These are phyloP conservation scores for Dactylonectria estremocensis DNA, from an alignment of 2,329 filamentous ascomycete genomes.

Conservation along the genomic window DNA sequence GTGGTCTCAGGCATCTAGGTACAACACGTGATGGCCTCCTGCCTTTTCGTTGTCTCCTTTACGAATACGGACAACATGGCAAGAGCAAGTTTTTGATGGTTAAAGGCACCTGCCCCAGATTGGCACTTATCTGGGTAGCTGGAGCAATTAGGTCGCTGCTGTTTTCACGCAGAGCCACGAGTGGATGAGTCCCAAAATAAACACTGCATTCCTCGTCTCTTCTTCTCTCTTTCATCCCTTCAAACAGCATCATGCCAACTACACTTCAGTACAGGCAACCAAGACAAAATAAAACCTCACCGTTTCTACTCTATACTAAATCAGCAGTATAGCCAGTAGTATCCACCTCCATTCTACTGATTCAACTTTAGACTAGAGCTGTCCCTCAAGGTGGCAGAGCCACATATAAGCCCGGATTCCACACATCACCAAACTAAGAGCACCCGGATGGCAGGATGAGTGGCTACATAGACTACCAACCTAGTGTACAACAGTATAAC, in stretches of 20 bases:
- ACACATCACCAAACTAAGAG: background rate
- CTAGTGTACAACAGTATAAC: background rate
- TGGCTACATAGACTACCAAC: background rate
- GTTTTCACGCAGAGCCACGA: background rate
- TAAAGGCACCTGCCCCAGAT: background rate
- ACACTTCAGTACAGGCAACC: background rate
- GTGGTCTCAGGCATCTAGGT: background rate
- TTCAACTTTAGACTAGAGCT: background rate
- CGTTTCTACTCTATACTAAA: background rate
- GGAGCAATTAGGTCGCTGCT: background rate
- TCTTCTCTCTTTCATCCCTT: background rate
- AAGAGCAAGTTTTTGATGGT: background rate
- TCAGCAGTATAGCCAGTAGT: background rate
- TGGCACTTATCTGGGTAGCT: too few species aligned
- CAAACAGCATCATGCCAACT: background rate
- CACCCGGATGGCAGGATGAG: background rate
- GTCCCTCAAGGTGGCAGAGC: conserved; percentile 2
- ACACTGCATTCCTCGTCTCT: background rate
- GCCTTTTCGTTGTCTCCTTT: background rate
- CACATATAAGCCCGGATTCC: background rate
- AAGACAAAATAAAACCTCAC: background rate
- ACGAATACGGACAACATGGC: background rate
- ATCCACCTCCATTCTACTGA: too few species aligned
- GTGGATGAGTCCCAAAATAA: background rate
- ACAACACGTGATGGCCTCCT: conserved; percentile 10